Evolutionary conservation across 1,139 yeast species (phyloP).

Genomic region (Geotrichum fermentans): DNA sequence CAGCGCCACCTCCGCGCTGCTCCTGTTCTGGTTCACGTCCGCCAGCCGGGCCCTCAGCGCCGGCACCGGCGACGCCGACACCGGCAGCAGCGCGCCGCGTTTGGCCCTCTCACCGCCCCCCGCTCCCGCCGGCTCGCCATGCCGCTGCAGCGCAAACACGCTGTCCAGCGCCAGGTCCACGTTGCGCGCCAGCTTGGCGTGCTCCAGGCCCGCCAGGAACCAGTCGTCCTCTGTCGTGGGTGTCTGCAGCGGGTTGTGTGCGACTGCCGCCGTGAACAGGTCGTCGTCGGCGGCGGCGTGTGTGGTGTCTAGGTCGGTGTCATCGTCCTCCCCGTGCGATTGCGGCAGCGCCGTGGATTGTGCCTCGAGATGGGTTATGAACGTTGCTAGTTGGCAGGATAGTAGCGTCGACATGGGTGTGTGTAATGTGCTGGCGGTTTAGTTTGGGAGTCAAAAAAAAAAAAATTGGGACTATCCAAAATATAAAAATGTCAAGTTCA

Average conservation of each 20-base stretch:
- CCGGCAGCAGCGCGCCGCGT: neutral
- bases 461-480: too few relatives aligned
- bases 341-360: neutral
- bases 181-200: conserved; percentile 26
- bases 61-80: neutral
- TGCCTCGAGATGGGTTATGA: neutral
- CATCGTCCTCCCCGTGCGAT: neutral
- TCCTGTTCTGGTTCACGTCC: neutral
- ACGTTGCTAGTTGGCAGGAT: conserved; percentile 7
- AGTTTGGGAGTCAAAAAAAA: neutral
- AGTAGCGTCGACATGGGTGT: conserved; percentile 2
- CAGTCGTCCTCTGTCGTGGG: conserved; percentile 20
- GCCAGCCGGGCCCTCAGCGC: neutral
- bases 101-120: neutral
- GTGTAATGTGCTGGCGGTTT: neutral
- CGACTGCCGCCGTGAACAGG: neutral
- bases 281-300: neutral
- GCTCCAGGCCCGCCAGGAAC: conserved; percentile 25
- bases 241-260: neutral
- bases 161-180: conserved; percentile 28
- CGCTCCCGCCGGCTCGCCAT: neutral
- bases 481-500: neutral
- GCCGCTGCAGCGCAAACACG: conserved; percentile 25
- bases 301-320: neutral
- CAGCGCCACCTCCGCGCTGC: neutral